Base-by-base conservation (phyloP, 2,329 filamentous ascomycete species). In the Botryotinia calthae region DNA sequence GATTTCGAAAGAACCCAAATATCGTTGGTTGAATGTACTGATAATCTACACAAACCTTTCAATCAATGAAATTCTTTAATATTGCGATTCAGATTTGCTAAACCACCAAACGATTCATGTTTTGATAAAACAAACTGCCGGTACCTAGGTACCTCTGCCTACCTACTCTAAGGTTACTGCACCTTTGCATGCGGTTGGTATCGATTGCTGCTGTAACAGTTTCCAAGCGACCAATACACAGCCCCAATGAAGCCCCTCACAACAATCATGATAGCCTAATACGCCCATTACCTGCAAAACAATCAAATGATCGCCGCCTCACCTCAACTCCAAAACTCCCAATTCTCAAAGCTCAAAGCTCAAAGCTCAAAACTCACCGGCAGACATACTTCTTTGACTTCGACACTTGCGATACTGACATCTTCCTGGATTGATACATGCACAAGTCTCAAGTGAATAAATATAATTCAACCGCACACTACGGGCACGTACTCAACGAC, bases 151-250 rank as follows among this genome's bases (percentile, higher is more conserved):
- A n/a, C 46, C 22, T 25, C 34, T 34, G n/a, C n/a, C n/a, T n/a
- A 48, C 46, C 46, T 51, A 2, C 46, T 48, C 46, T 51, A 34
- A 34, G 34, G 34, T 34, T 9, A 16, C 48, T n/a, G 48, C 7
- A 16, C 25, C 14, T n/a, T 16, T 54, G 48, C 25, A 54, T 40
- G 18, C 14, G 25, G 6, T 40, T 61, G 22, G 58, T 16, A 40
- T 61, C 34, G 12, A 37, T 16, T 40, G 58, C 58, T 61, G 34
- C 59, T 37, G 59, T 62, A 31, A 62, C 37, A 16, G n/a, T n/a
- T 61, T n/a, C 7, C 22, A 51, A 66, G 63, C 44, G 63, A 66
- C 51, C n/a, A 51, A 40, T 66, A 46, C 64, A 66, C 64, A 66
- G 64, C 64, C 46, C 46, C 46, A 37, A n/a, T 63, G 40, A 63